Base-by-base conservation (phyloP, 176 grass and related monocot genomes). In the Areca catechu region DNA sequence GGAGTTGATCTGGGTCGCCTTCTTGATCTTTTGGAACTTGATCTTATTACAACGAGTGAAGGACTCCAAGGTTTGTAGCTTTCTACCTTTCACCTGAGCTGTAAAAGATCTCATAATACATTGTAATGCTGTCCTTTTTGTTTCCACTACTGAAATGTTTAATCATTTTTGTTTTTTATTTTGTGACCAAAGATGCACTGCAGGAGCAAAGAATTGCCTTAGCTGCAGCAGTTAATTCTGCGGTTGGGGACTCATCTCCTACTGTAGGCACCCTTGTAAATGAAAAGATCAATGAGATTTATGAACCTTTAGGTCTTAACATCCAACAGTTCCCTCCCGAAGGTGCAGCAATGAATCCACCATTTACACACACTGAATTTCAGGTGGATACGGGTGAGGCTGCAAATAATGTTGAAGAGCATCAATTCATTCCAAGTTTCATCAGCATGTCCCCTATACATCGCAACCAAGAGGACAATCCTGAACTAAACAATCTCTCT, bases 1-100 rank as follows among this genome's bases (percentile, higher is more conserved):
- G 87, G 87, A 50, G 93, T 98, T 49, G 87, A 98, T 83, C 79
- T 97, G 58, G 93, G 87, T 48, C 83, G 93, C 15, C 87, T 98
- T 77, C 81, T 98, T 3, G 87, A 98, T 51, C 87, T 80, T 23
- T 61, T 98, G 63, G 93, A 98, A 28, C 93, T 98, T 62, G 78
- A 98, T 85, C 67, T 98, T 71, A 80, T 98, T 56, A 89, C 72
- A 60, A 83, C 81, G 0, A 80, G 74, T 15, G 87, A 92, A 77
- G 58, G 78, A 23, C 71, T 98, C 48, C 76, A 82, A 83, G 87
- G 93, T 97, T 55, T 49, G 15, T 53, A 43, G 9, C 34, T 43
- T 14, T 9, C 9, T 43, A 43, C 9, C 9, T 43, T 12, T 43
- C 34, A 43, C 9, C 34, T 12, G 34, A 43, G 34, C 34, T 14